Conservation (phyloP, 768 basidiomycete species). For the Psilocybe subaeruginosa region DNA sequence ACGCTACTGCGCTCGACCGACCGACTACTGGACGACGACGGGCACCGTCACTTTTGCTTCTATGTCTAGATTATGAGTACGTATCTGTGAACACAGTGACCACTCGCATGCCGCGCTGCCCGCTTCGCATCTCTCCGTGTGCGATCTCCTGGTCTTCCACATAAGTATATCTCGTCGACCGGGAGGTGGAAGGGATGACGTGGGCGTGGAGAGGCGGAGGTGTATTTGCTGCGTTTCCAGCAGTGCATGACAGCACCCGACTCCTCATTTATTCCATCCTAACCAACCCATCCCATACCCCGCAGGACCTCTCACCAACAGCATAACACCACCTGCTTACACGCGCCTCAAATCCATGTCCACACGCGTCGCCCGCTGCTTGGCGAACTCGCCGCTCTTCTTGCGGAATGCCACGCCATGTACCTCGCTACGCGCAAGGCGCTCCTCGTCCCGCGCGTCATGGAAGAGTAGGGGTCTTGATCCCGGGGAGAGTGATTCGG, state of each 20-base stretch:
- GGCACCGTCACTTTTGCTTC: too few relatives aligned
- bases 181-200: slow-evolving; percentile 79
- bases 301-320: slow-evolving; percentile 66
- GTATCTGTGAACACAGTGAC: slow-evolving; percentile 31
- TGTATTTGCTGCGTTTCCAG: slow-evolving; percentile 95
- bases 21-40: too few relatives aligned
- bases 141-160: slow-evolving; percentile 62
- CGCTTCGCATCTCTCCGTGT: slow-evolving; percentile 73
- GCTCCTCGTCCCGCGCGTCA: slow-evolving; percentile 72
- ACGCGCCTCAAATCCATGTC: slow-evolving; percentile 82
- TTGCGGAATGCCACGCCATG: slow-evolving; percentile 85
- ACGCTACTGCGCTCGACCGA: too few relatives aligned
- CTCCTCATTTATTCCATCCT: too few relatives aligned
- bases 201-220: slow-evolving; percentile 89
- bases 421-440: slow-evolving; percentile 78
- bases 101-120: slow-evolving; percentile 81
- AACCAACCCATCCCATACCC: too few relatives aligned
- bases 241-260: slow-evolving; percentile 81
- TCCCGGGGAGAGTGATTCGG: slow-evolving; percentile 38
- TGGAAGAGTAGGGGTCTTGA: slow-evolving; percentile 81
- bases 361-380: slow-evolving; percentile 76
- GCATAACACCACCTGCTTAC: slow-evolving; percentile 84
- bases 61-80: too few relatives aligned
- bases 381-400: slow-evolving; percentile 73
- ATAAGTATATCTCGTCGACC: slow-evolving; percentile 68